phyloP scores from a whole-genome alignment of 306 rosid genomes.

The Nissolia schottii region DNA sequence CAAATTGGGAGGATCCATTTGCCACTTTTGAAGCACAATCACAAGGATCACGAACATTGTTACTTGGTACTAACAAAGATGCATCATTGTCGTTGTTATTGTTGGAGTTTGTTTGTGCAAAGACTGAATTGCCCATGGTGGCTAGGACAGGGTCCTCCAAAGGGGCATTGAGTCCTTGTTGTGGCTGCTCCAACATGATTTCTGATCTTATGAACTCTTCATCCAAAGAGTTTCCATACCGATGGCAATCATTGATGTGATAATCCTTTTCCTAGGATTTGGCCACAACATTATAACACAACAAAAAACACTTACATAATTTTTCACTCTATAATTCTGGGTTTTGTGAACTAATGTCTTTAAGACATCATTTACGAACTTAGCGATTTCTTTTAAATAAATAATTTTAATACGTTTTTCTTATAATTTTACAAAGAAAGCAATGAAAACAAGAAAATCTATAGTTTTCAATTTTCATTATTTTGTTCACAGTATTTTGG shows the following conservation, averaged over 20 bases:
- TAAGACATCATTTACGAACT: too few relatives aligned
- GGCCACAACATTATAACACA: neutral
- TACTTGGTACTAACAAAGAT: too few relatives aligned
- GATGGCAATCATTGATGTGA: neutral
- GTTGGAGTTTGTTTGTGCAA: neutral
- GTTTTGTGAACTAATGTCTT: too few relatives aligned
- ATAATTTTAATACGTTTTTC: too few relatives aligned
- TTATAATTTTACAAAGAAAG: too few relatives aligned
- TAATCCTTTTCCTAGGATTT: neutral
- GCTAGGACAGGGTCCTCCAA: neutral
- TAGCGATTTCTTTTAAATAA: too few relatives aligned
- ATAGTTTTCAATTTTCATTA: too few relatives aligned
- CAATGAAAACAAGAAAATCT: too few relatives aligned
- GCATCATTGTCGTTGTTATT: too few relatives aligned
- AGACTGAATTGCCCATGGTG: neutral
- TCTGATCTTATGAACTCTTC: too few relatives aligned
- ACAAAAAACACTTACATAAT: too few relatives aligned
- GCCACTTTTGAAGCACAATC: neutral
- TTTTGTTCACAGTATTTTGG: neutral
- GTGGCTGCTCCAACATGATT: neutral
- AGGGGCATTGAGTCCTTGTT: neutral
- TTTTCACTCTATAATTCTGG: neutral
- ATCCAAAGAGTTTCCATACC: neutral
- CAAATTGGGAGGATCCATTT: neutral
- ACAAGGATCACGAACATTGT: too few relatives aligned